Evolutionary conservation across 192 early-diverging fungal genomes (phyloP), one percentile per base, ranked within the genome.

Genomic region (Umbelopsis sp.): DNA sequence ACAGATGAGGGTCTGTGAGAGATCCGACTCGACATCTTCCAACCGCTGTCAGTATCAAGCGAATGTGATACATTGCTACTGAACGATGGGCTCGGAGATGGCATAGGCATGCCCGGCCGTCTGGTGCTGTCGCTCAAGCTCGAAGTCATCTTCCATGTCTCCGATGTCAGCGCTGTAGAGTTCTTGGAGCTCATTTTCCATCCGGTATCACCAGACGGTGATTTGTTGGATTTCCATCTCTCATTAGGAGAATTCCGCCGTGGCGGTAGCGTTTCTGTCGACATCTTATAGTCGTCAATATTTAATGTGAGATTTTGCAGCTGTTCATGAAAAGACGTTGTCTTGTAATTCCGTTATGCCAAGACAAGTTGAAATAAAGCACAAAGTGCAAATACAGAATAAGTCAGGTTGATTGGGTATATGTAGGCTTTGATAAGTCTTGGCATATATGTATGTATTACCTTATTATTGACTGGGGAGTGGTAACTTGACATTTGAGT

Each of bases 401-500:
- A 41, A 1, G 7, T 41, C 37, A 41, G 37, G 30, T 61, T 61
- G 16, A 61, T 35, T 18, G 3, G 2, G 27, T 61, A 4, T 22
- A 35, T 61, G 55, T 4, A 61, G 27, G 16, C 12, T 11, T 27
- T 61, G 11, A 25, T 16, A 35, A 61, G 13, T 61, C 55, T 61
- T 61, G 55, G 55, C 55, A 12, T 16, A 6, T 27, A 35, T 61
- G 13, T 61, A 61, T 61, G 5, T 61, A 33, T 61, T 61, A 61
- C 55, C 27, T n/a, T 30, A 35, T 61, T 15, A 35, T 16, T 13
- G n/a, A 30, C 27, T 35, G 55, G 55, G 16, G 55, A n/a, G 5
- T 61, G 55, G 25, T 61, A 61, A 30, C 55, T 61, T 35, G 55
- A 61, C 55, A 61, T 61, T 49, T 49, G 18, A 49, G 48, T 21